These are phyloP conservation scores for Cystobasidium onofrii DNA, from an alignment of 768 basidiomycete species.

Conservation along the genomic window DNA sequence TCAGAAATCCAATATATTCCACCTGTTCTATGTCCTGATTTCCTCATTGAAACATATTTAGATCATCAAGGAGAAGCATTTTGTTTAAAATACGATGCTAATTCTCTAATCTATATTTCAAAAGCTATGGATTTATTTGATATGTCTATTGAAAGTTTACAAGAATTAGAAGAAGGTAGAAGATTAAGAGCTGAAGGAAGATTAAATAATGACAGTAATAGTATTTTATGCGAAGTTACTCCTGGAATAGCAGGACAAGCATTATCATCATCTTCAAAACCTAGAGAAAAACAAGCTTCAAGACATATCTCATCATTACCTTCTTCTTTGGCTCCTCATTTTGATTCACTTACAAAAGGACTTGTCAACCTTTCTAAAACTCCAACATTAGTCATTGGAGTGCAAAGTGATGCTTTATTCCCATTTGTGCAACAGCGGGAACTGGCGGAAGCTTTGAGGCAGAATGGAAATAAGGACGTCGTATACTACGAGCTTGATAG, in stretches of 20 bases:
- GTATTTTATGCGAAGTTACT: slow-evolving; percentile 13
- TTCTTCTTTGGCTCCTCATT: slow-evolving; percentile 41
- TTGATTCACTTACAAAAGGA: slow-evolving; percentile 58
- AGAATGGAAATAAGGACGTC: slow-evolving; percentile 79
- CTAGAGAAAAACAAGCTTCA: slow-evolving; percentile 20
- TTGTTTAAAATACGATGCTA: slow-evolving; percentile 97
- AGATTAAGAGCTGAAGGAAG: slow-evolving; percentile 18
- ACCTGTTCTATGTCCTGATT: slow-evolving; percentile 89
- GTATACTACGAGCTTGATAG: slow-evolving; percentile 96
- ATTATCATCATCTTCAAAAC: slow-evolving; percentile 1
- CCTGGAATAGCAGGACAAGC: neutral
- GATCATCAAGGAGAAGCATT: slow-evolving; percentile 72
- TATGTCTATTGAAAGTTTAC: slow-evolving; percentile 70
- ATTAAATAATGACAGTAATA: neutral
- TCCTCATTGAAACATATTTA: slow-evolving; percentile 95
- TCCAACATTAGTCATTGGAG: slow-evolving; percentile 79
- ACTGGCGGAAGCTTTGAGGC: slow-evolving; percentile 77
- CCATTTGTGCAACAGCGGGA: slow-evolving; percentile 96
- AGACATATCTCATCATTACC: slow-evolving; percentile 45
- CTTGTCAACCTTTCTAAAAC: slow-evolving; percentile 65
- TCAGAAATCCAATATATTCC: slow-evolving; percentile 38
- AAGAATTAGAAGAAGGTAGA: slow-evolving; percentile 52
- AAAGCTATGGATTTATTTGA: slow-evolving; percentile 99
- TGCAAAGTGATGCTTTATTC: slow-evolving; percentile 93
- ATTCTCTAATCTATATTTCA: slow-evolving; percentile 94